Evolutionary conservation across 768 basidiomycete species (phyloP).

Genomic region (Daedaleopsis sinensis): DNA sequence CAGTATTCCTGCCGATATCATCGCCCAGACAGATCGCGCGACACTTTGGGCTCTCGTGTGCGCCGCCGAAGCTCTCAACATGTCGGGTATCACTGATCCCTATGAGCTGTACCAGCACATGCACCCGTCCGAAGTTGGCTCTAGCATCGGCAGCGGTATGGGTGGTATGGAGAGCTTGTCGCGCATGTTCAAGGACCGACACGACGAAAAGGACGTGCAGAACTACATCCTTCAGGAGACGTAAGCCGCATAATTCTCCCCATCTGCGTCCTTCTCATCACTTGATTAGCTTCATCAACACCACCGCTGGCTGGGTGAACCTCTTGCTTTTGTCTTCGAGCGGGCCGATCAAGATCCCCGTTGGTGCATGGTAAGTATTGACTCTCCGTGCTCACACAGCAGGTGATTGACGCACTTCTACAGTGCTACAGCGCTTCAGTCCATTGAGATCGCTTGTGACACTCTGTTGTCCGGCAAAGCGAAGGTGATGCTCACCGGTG

Average conservation of each 20-base stretch:
- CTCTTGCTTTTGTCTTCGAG: conserved; percentile 92
- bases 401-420: neutral
- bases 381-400: conserved; percentile 2
- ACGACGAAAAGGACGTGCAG: conserved; percentile 97
- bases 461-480: conserved; percentile 94
- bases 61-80: conserved; percentile 94
- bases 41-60: conserved; percentile 95
- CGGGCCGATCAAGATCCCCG: conserved; percentile 98
- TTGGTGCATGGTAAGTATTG: conserved; percentile 86
- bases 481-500: conserved; percentile 99
- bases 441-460: conserved; percentile 97
- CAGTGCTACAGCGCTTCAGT: conserved; percentile 97
- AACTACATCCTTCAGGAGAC: conserved; percentile 99
- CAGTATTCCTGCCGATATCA: conserved; percentile 95
- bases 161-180: conserved; percentile 89
- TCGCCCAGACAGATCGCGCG: conserved; percentile 90
- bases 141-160: conserved; percentile 95
- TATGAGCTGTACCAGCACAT: conserved; percentile 97
- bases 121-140: conserved; percentile 96
- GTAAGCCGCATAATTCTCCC: conserved; percentile 44
- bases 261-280: neutral
- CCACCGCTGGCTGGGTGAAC: conserved; percentile 98
- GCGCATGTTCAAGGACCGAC: conserved; percentile 99
- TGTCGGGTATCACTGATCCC: conserved; percentile 96
- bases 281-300: conserved; percentile 88